Evolutionary conservation across 306 rosid genomes (phyloP).

Genomic region (Quercus suber): DNA sequence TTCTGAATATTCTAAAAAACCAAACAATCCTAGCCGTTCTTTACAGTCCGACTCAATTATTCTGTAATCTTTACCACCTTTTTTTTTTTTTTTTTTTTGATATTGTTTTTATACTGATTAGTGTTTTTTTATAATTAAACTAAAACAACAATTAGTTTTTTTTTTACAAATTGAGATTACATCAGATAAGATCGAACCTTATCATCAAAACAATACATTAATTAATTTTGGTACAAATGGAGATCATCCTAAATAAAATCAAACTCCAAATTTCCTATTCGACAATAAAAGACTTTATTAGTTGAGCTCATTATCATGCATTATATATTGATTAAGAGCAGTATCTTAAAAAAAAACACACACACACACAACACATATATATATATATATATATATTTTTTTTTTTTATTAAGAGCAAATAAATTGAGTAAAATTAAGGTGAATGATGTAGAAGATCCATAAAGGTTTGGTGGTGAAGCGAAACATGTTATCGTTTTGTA

Average conservation of each 20-base stretch:
- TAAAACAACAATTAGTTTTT: too few species aligned
- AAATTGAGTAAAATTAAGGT: background rate
- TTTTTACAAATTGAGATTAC: accelerated
- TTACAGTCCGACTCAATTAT: background rate
- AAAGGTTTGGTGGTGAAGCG: background rate
- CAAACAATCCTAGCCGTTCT: background rate
- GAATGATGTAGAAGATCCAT: background rate
- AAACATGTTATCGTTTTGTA: background rate
- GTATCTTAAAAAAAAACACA: too few species aligned
- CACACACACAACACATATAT: too few species aligned
- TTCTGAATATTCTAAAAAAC: background rate
- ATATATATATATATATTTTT: too few species aligned
- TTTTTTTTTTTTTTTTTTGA: too few species aligned
- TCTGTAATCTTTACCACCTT: background rate
- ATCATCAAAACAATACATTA: too few species aligned
- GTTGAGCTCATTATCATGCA: too few species aligned
- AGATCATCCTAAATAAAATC: too few species aligned
- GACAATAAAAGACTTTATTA: accelerated
- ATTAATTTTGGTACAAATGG: accelerated
- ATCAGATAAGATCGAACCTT: too few species aligned
- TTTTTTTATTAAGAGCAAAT: background rate
- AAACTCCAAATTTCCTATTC: accelerated
- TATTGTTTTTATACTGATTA: too few species aligned
- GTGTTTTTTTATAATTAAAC: too few species aligned
- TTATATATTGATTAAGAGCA: background rate